A percentile compares a stretch with the other conserved stretches of the same genome.
Conservation (phyloP, 805 yeast species). For the Naumovozyma castellii region DNA sequence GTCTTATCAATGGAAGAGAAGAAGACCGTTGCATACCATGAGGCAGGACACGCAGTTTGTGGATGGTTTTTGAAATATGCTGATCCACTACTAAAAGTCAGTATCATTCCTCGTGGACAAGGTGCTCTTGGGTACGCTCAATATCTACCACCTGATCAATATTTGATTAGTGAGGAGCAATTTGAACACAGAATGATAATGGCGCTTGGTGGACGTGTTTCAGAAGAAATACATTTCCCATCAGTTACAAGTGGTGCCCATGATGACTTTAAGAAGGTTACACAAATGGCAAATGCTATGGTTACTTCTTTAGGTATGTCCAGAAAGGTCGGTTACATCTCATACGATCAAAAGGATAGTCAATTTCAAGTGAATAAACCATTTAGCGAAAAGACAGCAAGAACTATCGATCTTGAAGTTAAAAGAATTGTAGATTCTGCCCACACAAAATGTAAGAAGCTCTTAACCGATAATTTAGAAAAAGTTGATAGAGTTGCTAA, state of each 20-base stretch:
- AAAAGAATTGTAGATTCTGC: conserved; percentile 69
- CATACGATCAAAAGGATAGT: conserved; percentile 39
- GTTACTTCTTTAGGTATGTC: conserved; percentile 85
- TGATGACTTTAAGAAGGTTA: conserved; percentile 87
- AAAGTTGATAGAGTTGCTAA: conserved; percentile 84
- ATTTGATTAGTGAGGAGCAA: conserved; percentile 66
- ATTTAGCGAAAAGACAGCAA: conserved; percentile 80
- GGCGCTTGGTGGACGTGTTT: conserved; percentile 87
- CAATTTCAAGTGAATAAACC: conserved; percentile 67
- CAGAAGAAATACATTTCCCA: conserved; percentile 80
- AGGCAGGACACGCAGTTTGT: conserved; percentile 94
- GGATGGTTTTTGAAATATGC: conserved; percentile 88
- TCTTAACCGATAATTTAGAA: conserved; percentile 55
- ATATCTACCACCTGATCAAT: conserved; percentile 83
- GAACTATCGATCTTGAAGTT: conserved; percentile 72
- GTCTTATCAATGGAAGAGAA: conserved; percentile 74
- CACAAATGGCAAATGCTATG: conserved; percentile 84
- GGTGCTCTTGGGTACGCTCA: conserved; percentile 97
- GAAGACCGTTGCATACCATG: conserved; percentile 83
- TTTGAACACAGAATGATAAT: conserved; percentile 80
- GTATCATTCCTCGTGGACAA: conserved; percentile 88
- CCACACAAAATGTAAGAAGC: conserved; percentile 54
- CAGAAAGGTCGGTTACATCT: conserved; percentile 52
- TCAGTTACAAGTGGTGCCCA: conserved; percentile 88
- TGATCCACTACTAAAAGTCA: conserved; percentile 86